Base-by-base conservation (phyloP, 2,329 filamentous ascomycete genomes). In the Coniochaeta sp. region DNA sequence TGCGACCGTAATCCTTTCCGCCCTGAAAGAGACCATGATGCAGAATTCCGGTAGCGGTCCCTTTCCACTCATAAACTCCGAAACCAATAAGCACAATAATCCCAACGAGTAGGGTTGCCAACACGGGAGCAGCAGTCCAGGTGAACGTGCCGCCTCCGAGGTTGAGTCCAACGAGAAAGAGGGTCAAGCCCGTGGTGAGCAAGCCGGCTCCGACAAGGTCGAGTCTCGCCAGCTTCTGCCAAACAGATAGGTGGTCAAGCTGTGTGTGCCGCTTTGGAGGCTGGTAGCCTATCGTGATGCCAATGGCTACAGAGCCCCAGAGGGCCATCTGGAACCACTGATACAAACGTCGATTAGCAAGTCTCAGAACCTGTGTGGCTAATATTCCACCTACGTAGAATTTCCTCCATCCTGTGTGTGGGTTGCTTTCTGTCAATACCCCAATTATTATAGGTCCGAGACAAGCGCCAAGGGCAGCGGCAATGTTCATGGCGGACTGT, bases 301-400 rank as follows among this genome's bases (percentile, higher is more conserved):
- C 30, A 7, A 57, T 17, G 19, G 55, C 34, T 4, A 34, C 38
- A n/a, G 34, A 5, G 10, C 55, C 55, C 55, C 55, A 57, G 16
- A 57, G 26, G 22, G 32, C 55, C 55, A 42, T 57, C 42, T 57
- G 55, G 12, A 57, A 22, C 55, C 55, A 57, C 55, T 57, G 14
- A 6, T 38, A 16, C 14, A 8, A 14, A 34, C 16, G 26, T 56
- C 7, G 36, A 8, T 22, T 4, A 16, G 55, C 19, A 36, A 36
- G 34, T 36, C 8, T 36, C 7, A 8, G 34, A 16, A 36, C 16
- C 34, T 8, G 16, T 16, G 34, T 36, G 34, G 16, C 16, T 8
- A 36, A 36, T 8, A 16, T 7, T 36, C 16, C 7, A 36, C 34
- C 7, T 8, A 36, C 34, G 16, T 36, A 36, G 34, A 36, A 36